Conservation (phyloP, 148 eudicot genomes). For the Cornus suecica region DNA sequence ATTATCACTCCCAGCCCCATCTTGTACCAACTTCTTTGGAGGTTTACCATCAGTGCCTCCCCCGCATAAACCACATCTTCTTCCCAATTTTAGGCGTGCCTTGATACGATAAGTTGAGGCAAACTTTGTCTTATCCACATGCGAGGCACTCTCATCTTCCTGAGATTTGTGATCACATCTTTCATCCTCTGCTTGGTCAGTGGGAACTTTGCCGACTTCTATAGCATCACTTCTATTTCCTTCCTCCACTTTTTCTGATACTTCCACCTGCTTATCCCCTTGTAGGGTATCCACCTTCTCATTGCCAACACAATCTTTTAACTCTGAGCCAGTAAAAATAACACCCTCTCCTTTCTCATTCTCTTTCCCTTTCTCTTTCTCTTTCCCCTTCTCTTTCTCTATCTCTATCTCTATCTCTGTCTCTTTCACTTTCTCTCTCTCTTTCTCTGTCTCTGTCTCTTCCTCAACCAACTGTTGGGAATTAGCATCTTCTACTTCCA, state of each 20-base stretch:
- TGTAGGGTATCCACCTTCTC: slow-evolving; percentile 22
- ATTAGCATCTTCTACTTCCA: slow-evolving; percentile 17
- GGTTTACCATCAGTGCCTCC: slow-evolving; percentile 88
- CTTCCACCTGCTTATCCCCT: slow-evolving; percentile 20
- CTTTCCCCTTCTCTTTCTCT: no score
- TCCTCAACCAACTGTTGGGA: slow-evolving; percentile 11
- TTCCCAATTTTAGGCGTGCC: slow-evolving; percentile 61
- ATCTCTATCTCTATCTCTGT: no score
- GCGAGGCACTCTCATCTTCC: slow-evolving; percentile 29
- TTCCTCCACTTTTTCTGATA: slow-evolving; percentile 26
- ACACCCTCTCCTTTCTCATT: slow-evolving; percentile 28
- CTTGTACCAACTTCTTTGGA: slow-evolving; percentile 65
- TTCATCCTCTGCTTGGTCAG: slow-evolving; percentile 26
- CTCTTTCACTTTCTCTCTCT: no score
- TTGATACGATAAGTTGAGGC: slow-evolving; percentile 26
- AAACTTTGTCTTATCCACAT: slow-evolving; percentile 22
- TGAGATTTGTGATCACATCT: slow-evolving; percentile 23
- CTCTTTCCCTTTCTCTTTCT: no score
- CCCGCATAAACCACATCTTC: slow-evolving; percentile 90
- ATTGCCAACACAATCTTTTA: slow-evolving; percentile 31
- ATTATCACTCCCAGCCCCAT: slow-evolving; percentile 77
- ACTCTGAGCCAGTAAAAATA: slow-evolving; percentile 16
- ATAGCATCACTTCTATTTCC: slow-evolving; percentile 21
- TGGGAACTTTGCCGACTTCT: slow-evolving; percentile 21
- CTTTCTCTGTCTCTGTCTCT: no score